Evolutionary conservation across 768 basidiomycete genomes (phyloP).

Genomic region (Boletus huronensis): DNA sequence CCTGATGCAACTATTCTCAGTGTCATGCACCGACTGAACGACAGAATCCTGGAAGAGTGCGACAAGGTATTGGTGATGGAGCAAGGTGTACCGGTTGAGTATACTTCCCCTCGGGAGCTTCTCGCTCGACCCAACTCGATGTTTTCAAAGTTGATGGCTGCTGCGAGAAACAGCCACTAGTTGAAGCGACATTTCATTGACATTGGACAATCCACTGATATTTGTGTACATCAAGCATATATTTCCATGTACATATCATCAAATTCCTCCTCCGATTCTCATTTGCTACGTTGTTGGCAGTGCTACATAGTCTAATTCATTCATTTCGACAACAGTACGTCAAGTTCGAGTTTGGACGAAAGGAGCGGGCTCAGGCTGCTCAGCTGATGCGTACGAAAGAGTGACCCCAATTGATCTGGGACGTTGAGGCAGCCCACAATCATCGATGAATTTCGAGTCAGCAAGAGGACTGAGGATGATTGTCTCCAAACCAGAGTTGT

Average conservation of each 20-base stretch:
- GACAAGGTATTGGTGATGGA: slow-evolving; percentile 40
- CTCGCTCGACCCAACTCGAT: slow-evolving; percentile 24
- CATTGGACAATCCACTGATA: too few species aligned
- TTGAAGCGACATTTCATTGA: not conserved
- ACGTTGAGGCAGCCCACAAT: too few species aligned
- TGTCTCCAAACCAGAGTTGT: too few species aligned
- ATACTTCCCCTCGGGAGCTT: slow-evolving; percentile 22
- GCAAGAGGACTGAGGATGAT: too few species aligned
- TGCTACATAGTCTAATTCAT: not conserved
- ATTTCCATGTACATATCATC: too few species aligned
- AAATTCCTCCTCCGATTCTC: too few species aligned
- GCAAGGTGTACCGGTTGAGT: slow-evolving; percentile 28
- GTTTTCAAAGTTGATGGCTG: slow-evolving; percentile 29
- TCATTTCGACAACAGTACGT: not conserved
- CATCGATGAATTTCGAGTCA: too few species aligned
- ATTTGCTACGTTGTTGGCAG: not conserved
- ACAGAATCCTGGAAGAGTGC: slow-evolving; percentile 27
- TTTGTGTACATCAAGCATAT: too few species aligned
- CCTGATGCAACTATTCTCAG: slow-evolving; percentile 28
- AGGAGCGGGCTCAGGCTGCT: too few species aligned
- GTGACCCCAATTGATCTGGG: too few species aligned
- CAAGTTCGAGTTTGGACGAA: too few species aligned
- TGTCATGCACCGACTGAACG: slow-evolving; percentile 32
- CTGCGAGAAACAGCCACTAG: slow-evolving; percentile 19
- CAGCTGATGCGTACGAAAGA: too few species aligned